Percentiles rank a stretch among this genome's conserved stretches.
Conservation (phyloP, 495 filamentous ascomycete genomes). For the Lasiosphaeria hispida region DNA sequence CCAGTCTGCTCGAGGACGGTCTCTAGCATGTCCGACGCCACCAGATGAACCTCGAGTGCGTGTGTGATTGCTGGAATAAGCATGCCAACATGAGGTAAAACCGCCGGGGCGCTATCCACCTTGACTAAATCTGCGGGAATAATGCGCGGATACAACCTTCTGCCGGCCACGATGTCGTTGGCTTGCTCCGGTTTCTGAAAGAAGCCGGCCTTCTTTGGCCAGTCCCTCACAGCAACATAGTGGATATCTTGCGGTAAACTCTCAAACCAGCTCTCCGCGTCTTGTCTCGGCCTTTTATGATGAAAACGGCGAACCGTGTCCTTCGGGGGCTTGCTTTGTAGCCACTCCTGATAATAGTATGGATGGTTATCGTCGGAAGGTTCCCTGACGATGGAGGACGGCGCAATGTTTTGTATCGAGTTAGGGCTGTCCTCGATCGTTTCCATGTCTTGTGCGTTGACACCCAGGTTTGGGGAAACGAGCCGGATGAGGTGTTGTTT, state of each 20-base stretch:
- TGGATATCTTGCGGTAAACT: slow-evolving; percentile 38
- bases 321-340: slow-evolving; percentile 39
- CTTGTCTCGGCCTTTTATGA: background rate
- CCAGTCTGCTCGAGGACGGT: slow-evolving; percentile 56
- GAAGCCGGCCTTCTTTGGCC: slow-evolving; percentile 60
- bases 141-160: slow-evolving; percentile 33
- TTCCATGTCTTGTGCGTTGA: slow-evolving; percentile 18
- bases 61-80: slow-evolving; percentile 75
- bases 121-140: slow-evolving; percentile 35
- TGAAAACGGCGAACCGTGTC: slow-evolving; percentile 24
- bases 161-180: background rate
- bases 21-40: slow-evolving; percentile 61
- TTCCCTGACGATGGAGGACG: slow-evolving; percentile 36
- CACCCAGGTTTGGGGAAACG: slow-evolving; percentile 15
- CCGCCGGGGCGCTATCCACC: slow-evolving; percentile 56
- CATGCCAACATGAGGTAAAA: slow-evolving; percentile 62
- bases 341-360: slow-evolving; percentile 31
- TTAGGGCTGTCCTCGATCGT: slow-evolving; percentile 12
- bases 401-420: slow-evolving; percentile 7
- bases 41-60: slow-evolving; percentile 60
- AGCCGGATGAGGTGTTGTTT: slow-evolving; percentile 43
- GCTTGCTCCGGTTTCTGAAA: slow-evolving; percentile 36
- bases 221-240: slow-evolving; percentile 48
- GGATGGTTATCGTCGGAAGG: slow-evolving; percentile 19
- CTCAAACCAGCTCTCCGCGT: slow-evolving; percentile 17